These are phyloP conservation scores for Mycena sp. DNA, from an alignment of 1,284 basidiomycete species.

Conservation along the genomic window DNA sequence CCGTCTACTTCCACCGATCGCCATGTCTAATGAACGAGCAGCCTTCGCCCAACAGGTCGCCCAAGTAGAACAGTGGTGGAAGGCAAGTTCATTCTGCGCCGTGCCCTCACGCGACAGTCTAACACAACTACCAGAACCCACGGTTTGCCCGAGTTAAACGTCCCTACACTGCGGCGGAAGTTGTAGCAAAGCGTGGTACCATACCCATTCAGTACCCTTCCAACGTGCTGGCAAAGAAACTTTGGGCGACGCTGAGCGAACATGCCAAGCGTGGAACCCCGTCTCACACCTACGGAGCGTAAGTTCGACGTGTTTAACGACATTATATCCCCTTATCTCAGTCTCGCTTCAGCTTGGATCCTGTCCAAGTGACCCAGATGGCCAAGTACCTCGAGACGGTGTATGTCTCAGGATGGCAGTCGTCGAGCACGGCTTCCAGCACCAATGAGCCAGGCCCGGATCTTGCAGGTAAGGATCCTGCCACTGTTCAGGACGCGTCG, in stretches of 20 bases:
- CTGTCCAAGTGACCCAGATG: slow-evolving; percentile 98
- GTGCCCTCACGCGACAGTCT: slow-evolving; percentile 6
- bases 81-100: slow-evolving; percentile 60
- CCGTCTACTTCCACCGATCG: slow-evolving; percentile 29
- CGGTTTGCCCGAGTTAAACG: slow-evolving; percentile 89
- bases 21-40: slow-evolving; percentile 69
- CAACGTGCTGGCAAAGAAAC: slow-evolving; percentile 87
- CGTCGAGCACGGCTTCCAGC: slow-evolving; percentile 90
- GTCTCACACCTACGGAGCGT: slow-evolving; percentile 98
- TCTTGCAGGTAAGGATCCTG: slow-evolving; percentile 78
- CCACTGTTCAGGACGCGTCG: not conserved
- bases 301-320: slow-evolving; percentile 51
- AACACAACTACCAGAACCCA: slow-evolving; percentile 63
- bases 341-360: slow-evolving; percentile 81
- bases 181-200: slow-evolving; percentile 94
- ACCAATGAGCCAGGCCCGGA: slow-evolving; percentile 98
- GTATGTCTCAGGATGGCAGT: slow-evolving; percentile 98
- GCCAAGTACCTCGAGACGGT: slow-evolving; percentile 98
- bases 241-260: slow-evolving; percentile 76
- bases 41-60: slow-evolving; percentile 86
- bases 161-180: slow-evolving; percentile 93
- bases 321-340: slow-evolving; percentile 1
- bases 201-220: slow-evolving; percentile 90
- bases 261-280: slow-evolving; percentile 80
- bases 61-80: slow-evolving; percentile 92